A percentile compares a stretch with the other conserved stretches of the same genome.
phyloP scores from a whole-genome alignment of 192 early-diverging fungal genomes.

The Umbelopsis ramanniana region DNA sequence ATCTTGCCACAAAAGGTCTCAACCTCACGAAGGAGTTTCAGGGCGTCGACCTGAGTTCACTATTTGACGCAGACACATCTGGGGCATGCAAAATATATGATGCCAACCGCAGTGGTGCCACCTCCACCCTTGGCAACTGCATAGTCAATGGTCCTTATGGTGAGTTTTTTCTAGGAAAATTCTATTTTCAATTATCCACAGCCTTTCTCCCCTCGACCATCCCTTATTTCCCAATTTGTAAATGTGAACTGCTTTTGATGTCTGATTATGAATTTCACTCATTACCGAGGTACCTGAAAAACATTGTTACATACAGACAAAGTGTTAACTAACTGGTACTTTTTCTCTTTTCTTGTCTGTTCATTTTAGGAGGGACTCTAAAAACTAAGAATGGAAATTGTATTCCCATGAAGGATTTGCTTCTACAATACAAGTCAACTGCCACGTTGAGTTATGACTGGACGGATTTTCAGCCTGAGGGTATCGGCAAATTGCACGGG shows the following conservation, averaged over 20 bases:
- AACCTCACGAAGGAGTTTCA: conserved; percentile 38
- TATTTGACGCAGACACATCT: conserved; percentile 37
- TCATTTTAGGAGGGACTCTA: conserved; percentile 14
- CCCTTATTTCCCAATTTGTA: not conserved
- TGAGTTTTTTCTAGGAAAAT: conserved; percentile 6
- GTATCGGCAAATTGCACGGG: not conserved
- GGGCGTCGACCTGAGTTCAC: conserved; percentile 31
- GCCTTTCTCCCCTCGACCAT: not conserved
- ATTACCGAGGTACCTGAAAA: too few relatives aligned
- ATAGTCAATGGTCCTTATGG: conserved; percentile 34
- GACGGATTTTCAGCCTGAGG: conserved; percentile 26
- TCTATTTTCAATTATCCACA: not conserved
- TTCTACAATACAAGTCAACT: not conserved
- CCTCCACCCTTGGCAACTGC: conserved; percentile 30
- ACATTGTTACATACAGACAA: too few relatives aligned
- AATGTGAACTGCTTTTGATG: not conserved
- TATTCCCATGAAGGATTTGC: conserved; percentile 21
- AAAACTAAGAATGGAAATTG: conserved; percentile 3
- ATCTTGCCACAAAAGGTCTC: conserved; percentile 25
- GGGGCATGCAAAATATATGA: conserved; percentile 33
- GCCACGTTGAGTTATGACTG: conserved; percentile 24
- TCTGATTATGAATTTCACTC: too few relatives aligned
- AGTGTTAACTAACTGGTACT: too few relatives aligned
- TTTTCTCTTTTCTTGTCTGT: too few relatives aligned
- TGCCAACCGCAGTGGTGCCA: conserved; percentile 5